Evolutionary conservation across 2,329 filamentous ascomycete species (phyloP).

Genomic region (Penicillium sp.): DNA sequence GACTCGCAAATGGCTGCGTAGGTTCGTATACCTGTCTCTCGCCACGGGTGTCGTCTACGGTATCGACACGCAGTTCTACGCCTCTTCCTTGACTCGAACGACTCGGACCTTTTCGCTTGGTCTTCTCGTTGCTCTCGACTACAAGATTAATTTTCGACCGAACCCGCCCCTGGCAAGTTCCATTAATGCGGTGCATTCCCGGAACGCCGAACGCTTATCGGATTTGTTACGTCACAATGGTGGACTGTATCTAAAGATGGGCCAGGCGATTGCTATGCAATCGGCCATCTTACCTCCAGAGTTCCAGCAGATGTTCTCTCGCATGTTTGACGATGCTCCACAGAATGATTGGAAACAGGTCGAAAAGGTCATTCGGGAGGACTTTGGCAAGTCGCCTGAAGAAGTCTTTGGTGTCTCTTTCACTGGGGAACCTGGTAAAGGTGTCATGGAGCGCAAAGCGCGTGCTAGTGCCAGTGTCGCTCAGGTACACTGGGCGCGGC

Average conservation of each 20-base stretch:
- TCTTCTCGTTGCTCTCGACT: slow-evolving; percentile 82
- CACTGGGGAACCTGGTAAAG: slow-evolving; percentile 63
- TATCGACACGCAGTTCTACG: slow-evolving; percentile 75
- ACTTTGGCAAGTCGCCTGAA: slow-evolving; percentile 83
- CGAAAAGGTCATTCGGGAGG: slow-evolving; percentile 80
- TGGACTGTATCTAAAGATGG: slow-evolving; percentile 94
- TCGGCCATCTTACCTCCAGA: slow-evolving; percentile 89
- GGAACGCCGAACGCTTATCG: slow-evolving; percentile 83
- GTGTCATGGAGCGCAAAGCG: slow-evolving; percentile 71
- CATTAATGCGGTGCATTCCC: slow-evolving; percentile 76
- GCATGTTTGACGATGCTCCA: slow-evolving; percentile 97
- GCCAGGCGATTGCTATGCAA: slow-evolving; percentile 98
- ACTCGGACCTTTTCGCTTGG: slow-evolving; percentile 80
- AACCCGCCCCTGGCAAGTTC: slow-evolving; percentile 74
- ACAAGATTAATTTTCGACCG: slow-evolving; percentile 93
- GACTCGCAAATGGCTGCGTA: slow-evolving; percentile 75
- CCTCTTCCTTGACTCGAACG: slow-evolving; percentile 76
- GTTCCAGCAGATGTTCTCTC: slow-evolving; percentile 93
- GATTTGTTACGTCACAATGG: slow-evolving; percentile 83
- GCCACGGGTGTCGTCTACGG: slow-evolving; percentile 67
- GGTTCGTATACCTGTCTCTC: slow-evolving; percentile 66
- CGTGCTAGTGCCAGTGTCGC: slow-evolving; percentile 86
- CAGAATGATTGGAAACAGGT: slow-evolving; percentile 89
- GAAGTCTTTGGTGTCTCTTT: slow-evolving; percentile 94
- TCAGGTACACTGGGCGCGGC: slow-evolving; percentile 91